phyloP scores from a whole-genome alignment of 345 rosid genomes.

The Aegle marmelos region DNA sequence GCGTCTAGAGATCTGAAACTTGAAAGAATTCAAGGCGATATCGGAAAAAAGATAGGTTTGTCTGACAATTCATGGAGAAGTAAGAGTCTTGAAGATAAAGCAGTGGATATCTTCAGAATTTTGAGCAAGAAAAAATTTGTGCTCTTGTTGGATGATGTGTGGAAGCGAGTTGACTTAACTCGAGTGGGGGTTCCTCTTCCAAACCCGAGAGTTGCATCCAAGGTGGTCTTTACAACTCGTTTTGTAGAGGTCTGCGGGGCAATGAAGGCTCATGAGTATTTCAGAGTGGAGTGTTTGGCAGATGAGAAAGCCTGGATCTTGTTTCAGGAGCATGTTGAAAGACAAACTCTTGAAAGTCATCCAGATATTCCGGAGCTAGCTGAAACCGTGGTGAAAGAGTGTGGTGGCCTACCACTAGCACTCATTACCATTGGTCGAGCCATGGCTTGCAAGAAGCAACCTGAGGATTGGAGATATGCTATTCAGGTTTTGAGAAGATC shows the following conservation, averaged over 20 bases:
- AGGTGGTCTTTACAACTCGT: neutral
- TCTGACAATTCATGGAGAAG: neutral
- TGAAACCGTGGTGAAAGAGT: neutral
- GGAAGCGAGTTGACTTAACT: neutral
- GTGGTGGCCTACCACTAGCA: neutral
- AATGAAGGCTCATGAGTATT: neutral
- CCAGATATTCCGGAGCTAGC: neutral
- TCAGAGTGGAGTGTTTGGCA: neutral
- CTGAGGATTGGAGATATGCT: neutral
- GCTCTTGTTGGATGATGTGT: neutral
- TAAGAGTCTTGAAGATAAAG: neutral
- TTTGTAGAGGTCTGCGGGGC: neutral
- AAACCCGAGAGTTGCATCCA: neutral
- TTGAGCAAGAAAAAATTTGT: neutral
- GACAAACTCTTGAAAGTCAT: neutral
- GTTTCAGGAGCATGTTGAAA: neutral
- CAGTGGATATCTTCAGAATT: neutral
- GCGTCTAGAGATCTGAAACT: neutral
- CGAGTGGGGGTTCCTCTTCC: neutral
- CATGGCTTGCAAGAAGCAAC: neutral
- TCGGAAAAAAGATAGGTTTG: neutral
- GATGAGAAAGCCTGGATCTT: neutral
- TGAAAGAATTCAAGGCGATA: neutral
- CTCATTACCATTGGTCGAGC: neutral
- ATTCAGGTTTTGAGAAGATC: neutral